Evolutionary conservation across 2,329 filamentous ascomycete genomes (phyloP), one percentile per base, ranked within the genome.

Genomic region (Claviceps sp.): DNA sequence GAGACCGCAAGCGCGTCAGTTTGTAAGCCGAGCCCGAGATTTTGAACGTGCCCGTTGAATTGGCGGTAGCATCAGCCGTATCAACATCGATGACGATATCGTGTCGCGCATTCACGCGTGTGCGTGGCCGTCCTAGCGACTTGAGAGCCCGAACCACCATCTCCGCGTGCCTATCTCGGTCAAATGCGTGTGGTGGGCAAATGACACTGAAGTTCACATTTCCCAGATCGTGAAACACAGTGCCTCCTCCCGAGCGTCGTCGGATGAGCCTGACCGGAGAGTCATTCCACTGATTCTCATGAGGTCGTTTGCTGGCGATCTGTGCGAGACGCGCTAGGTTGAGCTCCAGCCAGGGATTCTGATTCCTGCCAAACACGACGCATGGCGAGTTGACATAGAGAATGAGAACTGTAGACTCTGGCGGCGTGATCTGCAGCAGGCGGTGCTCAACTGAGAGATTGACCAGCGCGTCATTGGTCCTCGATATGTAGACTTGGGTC

Each of bases 201-300:
- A 95, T 94, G 51, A 97, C 88, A 63, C 85, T 87, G 75, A 90
- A 98, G 68, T 98, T 98, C 59, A 95, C 78, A 65, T 98, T 98
- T 51, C 91, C 91, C 43, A 75, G 69, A 66, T 97, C 93, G 67
- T 98, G 93, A 64, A 95, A 97, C 49, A 98, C 93, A 2, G 93
- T 82, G 46, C 93, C 93, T 48, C 93, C 93, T 30, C 93, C 93
- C 22, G 85, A 90, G 49, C 91, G 81, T 18, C 93, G 79, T 13
- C 93, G 82, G 5, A 98, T 87, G 13, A 95, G 80, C 53, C 75
- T 60, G 40, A 80, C 67, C 3, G 62, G 54, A 0, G 48, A 59
- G 38, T 54, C 64, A 16, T 54, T 61, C 64, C 59, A 62, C 0
- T 56, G 56, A 55, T 60, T 46, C 43, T 54, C 59, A 16, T 59